Conservation (phyloP, 495 filamentous ascomycete species). For the Aspergillus heteromorphus region DNA sequence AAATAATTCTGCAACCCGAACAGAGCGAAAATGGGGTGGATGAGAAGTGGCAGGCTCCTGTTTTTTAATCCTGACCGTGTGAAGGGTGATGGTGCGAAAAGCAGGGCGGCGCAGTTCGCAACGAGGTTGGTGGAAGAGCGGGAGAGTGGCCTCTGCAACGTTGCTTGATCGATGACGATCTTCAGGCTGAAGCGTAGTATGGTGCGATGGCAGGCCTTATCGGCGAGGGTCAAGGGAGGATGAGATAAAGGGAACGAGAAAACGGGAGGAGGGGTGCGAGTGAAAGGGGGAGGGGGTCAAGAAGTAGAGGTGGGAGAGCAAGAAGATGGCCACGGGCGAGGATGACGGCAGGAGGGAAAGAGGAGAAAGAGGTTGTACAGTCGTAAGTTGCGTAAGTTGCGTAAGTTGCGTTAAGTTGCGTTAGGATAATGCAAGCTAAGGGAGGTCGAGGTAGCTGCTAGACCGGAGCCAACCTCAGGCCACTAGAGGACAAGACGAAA, state of each 20-base stretch:
- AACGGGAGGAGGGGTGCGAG: slow-evolving; percentile 8
- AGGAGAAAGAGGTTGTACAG: slow-evolving; percentile 19
- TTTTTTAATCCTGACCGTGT: slow-evolving; percentile 1
- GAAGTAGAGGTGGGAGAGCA: slow-evolving; percentile 8
- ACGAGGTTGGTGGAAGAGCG: slow-evolving; percentile 6
- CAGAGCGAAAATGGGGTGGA: slow-evolving; percentile 1
- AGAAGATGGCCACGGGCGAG: slow-evolving; percentile 7
- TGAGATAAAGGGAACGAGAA: neutral
- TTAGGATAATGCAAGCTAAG: slow-evolving; percentile 18
- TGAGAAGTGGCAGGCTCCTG: neutral
- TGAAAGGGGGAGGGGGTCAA: slow-evolving; percentile 9
- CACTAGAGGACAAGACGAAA: slow-evolving; percentile 16
- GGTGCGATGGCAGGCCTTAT: slow-evolving; percentile 14
- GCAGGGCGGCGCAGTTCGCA: slow-evolving; percentile 10
- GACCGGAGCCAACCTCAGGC: slow-evolving; percentile 17
- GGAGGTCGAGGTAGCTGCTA: slow-evolving; percentile 1
- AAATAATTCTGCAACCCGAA: slow-evolving; percentile 5
- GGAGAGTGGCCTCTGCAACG: slow-evolving; percentile 16
- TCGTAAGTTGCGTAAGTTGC: slow-evolving; percentile 7
- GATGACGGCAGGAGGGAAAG: slow-evolving; percentile 5
- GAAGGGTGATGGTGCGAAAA: neutral
- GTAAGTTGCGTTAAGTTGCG: slow-evolving; percentile 5
- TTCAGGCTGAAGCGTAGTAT: slow-evolving; percentile 2
- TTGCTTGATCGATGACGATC: slow-evolving; percentile 12
- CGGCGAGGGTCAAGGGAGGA: neutral